Base-by-base conservation (phyloP, 805 yeast genomes). In the Yarrowia deformans region DNA sequence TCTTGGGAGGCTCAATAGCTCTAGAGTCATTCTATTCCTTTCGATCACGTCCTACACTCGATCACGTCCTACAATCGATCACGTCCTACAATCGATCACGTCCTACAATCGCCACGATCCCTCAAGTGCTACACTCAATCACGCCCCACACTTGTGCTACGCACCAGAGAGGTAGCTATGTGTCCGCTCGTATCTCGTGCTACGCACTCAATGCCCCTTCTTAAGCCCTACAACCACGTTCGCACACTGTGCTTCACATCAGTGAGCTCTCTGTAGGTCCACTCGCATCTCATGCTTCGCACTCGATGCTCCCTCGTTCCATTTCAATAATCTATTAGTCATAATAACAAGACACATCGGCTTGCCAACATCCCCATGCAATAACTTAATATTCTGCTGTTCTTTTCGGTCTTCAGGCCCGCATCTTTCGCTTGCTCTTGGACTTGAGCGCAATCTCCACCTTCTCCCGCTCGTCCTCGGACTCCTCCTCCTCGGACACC, bases 401-500 rank as follows among this genome's bases (percentile, higher is more conserved):
- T 14, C 7, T 7, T 14, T 13, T 13, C 12, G 29, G 29, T 6
- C 32, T 35, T 19, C 18, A 60, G n/a, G 64, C 66, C n/a, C 66
- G 52, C 42, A 7, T 6, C 66, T 60, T 60, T 23, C 19, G 18
- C 68, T 63, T 63, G 68, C 43, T 13, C 48, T 63, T 63, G 56
- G 56, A 23, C 68, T 48, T 48, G 48, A 63, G 68, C 19, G 68
- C 68, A 48, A 63, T 63, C 68, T 63, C 48, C 19, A 60, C 52
- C 42, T 43, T 43, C 12, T 60, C 66, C 32, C 52, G 42, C 66
- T 60, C 66, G 32, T 43, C 52, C 66, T 60, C 66, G 32, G 52
- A 43, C 45, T 37, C 56, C 56, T 61, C 67, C 55, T 80, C 87
- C 74, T 87, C 90, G 72, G 82, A 85, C 63, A 80, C 83, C 46